phyloP scores from a whole-genome alignment of 306 rosid species.

The Dryas drummondii region DNA sequence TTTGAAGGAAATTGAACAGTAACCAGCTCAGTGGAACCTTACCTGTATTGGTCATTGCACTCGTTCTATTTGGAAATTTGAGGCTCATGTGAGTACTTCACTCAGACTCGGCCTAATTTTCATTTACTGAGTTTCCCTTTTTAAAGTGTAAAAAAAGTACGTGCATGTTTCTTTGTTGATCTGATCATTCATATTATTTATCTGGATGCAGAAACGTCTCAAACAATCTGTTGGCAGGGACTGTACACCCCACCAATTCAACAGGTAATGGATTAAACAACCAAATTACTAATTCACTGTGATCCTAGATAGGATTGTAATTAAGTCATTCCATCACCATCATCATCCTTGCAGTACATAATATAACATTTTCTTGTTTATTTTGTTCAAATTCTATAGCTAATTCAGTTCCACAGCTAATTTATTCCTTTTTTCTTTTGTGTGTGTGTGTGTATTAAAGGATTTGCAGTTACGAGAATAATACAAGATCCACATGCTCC shows the following conservation, averaged over 20 bases:
- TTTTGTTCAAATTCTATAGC: too few species aligned
- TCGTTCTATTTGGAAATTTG: slow-evolving; percentile 25
- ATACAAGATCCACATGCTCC: slow-evolving; percentile 29
- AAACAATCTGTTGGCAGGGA: slow-evolving; percentile 13
- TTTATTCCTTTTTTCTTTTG: background rate
- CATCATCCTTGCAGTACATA: too few species aligned
- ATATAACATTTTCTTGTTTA: too few species aligned
- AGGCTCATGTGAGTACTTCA: slow-evolving; percentile 17
- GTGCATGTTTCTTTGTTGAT: background rate
- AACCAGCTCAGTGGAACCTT: slow-evolving; percentile 22
- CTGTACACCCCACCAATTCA: background rate
- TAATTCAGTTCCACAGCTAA: too few species aligned
- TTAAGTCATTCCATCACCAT: too few species aligned
- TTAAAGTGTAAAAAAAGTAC: background rate
- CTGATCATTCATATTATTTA: background rate
- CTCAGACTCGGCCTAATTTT: too few species aligned
- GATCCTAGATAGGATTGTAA: background rate
- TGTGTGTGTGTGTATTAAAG: background rate
- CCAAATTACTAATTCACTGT: background rate
- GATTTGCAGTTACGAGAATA: slow-evolving; percentile 8
- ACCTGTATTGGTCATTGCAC: slow-evolving; percentile 25
- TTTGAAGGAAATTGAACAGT: slow-evolving; percentile 25
- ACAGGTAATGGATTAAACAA: background rate
- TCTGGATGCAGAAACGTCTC: slow-evolving; percentile 18
- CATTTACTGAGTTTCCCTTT: background rate